Base-by-base conservation (phyloP, 129 eudicot genomes). In the Dittrichia graveolens region DNA sequence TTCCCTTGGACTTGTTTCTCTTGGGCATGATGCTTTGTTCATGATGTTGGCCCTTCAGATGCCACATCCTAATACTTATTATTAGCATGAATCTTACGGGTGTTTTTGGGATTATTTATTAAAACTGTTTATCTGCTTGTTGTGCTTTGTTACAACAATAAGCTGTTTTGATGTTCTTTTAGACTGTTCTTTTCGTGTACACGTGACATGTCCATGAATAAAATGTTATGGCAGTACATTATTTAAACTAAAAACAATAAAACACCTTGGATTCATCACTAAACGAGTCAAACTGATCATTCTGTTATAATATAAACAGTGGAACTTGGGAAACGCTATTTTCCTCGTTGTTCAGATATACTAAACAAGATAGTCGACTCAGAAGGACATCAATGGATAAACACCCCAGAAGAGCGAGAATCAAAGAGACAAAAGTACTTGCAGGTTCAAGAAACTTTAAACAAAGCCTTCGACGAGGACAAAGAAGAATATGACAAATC, bases 281-380 rank as follows among this genome's bases (percentile, higher is more conserved):
- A 61, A 72, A 45, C 39, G n/a, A 40, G 10, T 15, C 41, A 40
- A 54, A 47, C 48, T 46, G 63, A 63, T 37, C 3, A 58, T 56
- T 75, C 8, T 61, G 77, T 41, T 78, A 19, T 73, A 34, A 7
- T 43, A 4, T 84, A 66, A 34, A 76, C 85, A 94, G 98, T 94
- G 87, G 98, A 90, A 80, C 93, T 94, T 4, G 97, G 98, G 77
- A 94, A 88, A 65, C 93, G 89, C 9, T 94, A 75, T 77, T 94
- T 94, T 54, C 98, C 98, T 46, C 90, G 97, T 35, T 94, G 98
- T 72, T 94, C 98, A 19, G 87, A 85, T 63, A 89, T 94, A 46
- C 81, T 94, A 2, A 85, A 94, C 68, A 88, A 90, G 84, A 94
- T 94, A 57, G 81, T 94, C 78, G 98, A 94, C 55, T 72, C 87